Evolutionary conservation across 164 flowering plant genomes (phyloP).

Genomic region (Chloranthus sessilifolius): DNA sequence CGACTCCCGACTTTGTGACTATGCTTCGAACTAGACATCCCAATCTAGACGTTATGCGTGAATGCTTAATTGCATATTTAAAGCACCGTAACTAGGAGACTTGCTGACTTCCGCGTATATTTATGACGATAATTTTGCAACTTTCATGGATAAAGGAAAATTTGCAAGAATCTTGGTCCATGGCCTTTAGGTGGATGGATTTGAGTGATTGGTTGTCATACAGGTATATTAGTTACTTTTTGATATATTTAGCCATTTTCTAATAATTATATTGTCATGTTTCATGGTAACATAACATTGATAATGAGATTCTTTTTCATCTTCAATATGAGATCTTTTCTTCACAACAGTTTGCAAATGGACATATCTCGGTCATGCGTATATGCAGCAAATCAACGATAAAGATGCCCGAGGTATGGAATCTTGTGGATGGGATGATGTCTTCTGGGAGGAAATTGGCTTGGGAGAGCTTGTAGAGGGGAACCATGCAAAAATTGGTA

Average conservation of each 20-base stretch:
- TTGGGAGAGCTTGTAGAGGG: constrained; percentile 91
- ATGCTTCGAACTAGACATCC: too few relatives aligned
- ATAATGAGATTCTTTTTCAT: constrained; percentile 5
- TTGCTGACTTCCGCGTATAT: too few relatives aligned
- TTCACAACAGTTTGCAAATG: constrained; percentile 98
- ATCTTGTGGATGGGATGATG: constrained; percentile 99
- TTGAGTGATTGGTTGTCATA: constrained; percentile 97
- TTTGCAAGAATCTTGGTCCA: constrained; percentile 91
- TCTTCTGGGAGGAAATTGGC: constrained; percentile 97
- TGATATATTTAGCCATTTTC: constrained; percentile 2
- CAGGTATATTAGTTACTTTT: constrained; percentile 42
- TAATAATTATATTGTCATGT: not conserved
- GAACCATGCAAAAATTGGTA: constrained; percentile 97
- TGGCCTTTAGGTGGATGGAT: constrained; percentile 98
- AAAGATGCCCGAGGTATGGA: constrained; percentile 81
- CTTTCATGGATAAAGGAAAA: constrained; percentile 98
- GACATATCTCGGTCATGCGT: constrained; percentile 99
- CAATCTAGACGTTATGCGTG: too few relatives aligned
- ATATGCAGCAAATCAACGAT: constrained; percentile 68
- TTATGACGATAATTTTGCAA: too few relatives aligned
- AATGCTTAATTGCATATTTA: too few relatives aligned
- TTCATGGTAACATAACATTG: too few relatives aligned
- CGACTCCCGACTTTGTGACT: too few relatives aligned
- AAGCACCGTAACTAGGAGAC: too few relatives aligned
- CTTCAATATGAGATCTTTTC: constrained; percentile 85